Conservation (phyloP, 1,139 yeast genomes). For the Suhomyces chickasaworum region DNA sequence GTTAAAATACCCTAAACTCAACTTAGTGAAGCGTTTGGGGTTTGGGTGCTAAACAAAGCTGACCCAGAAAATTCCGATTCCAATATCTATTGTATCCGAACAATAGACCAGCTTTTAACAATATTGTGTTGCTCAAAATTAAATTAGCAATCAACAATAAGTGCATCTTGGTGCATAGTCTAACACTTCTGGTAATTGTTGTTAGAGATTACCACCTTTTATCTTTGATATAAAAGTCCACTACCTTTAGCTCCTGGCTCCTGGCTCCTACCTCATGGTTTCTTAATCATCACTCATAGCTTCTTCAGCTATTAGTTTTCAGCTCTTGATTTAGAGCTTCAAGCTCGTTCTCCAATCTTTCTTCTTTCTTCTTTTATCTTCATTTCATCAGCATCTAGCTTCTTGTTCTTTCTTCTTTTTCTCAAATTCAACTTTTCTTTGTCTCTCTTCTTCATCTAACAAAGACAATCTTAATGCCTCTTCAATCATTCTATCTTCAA, state of each 20-base stretch:
- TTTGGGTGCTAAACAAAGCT: neutral
- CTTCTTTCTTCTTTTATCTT: slow-evolving; percentile 2
- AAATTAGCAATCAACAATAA: neutral
- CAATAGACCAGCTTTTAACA: neutral
- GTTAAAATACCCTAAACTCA: neutral
- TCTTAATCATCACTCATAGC: too few species aligned
- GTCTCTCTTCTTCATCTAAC: slow-evolving; percentile 65
- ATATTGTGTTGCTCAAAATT: neutral
- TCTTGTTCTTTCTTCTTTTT: slow-evolving; percentile 10
- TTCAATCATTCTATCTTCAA: slow-evolving; percentile 81
- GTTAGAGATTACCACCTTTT: neutral
- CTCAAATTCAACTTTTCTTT: slow-evolving; percentile 28
- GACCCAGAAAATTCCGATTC: neutral
- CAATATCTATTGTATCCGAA: neutral
- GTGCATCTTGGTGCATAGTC: neutral
- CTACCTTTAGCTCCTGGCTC: neutral
- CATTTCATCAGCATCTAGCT: neutral
- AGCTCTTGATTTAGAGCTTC: neutral
- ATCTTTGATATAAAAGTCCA: neutral
- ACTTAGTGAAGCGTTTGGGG: neutral
- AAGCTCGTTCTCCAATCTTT: neutral
- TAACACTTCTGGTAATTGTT: neutral
- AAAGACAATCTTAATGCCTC: slow-evolving; percentile 78
- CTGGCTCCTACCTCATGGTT: neutral
- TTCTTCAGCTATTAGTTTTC: too few species aligned